phyloP scores from a whole-genome alignment of 2,329 filamentous ascomycete genomes.

The Xylaria sp. region DNA sequence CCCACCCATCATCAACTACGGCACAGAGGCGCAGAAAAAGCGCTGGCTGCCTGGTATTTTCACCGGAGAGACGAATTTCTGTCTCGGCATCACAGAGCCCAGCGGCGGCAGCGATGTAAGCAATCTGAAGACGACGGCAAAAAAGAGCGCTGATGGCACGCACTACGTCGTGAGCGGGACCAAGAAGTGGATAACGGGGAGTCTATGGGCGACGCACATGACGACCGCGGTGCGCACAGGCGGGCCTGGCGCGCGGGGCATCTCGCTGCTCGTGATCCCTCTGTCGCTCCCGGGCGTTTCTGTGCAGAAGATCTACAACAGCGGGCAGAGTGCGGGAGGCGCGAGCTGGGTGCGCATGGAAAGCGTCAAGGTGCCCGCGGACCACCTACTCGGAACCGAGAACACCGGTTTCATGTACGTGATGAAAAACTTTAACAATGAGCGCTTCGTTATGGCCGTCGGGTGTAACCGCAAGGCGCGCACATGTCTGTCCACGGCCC shows the following conservation, averaged over 20 bases:
- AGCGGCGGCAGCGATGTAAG: constrained; percentile 66
- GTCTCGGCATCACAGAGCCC: constrained; percentile 40
- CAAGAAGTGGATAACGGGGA: constrained; percentile 72
- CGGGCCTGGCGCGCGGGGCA: constrained; percentile 55
- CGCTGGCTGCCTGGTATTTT: constrained; percentile 52
- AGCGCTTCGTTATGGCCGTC: constrained; percentile 61
- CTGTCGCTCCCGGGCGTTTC: constrained; percentile 53
- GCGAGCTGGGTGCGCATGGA: constrained; percentile 61
- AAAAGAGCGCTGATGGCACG: constrained; percentile 47
- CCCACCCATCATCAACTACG: constrained; percentile 36
- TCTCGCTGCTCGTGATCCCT: constrained; percentile 63
- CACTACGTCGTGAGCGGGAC: constrained; percentile 65
- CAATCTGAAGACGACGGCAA: constrained; percentile 64
- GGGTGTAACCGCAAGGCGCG: constrained; percentile 61
- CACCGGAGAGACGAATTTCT: constrained; percentile 50
- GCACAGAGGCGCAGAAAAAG: constrained; percentile 36
- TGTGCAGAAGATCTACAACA: constrained; percentile 62
- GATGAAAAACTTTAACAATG: constrained; percentile 57
- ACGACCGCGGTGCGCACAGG: constrained; percentile 67
- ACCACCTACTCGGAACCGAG: constrained; percentile 58
- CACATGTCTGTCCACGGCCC: constrained; percentile 57
- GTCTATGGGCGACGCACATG: constrained; percentile 64
- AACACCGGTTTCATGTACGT: constrained; percentile 53
- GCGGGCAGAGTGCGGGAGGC: constrained; percentile 68
- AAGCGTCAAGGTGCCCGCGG: constrained; percentile 56